Evolutionary conservation across 129 eudicot species (phyloP), one percentile per base, ranked within the genome.

Genomic region (Heracleum sosnowskyi): DNA sequence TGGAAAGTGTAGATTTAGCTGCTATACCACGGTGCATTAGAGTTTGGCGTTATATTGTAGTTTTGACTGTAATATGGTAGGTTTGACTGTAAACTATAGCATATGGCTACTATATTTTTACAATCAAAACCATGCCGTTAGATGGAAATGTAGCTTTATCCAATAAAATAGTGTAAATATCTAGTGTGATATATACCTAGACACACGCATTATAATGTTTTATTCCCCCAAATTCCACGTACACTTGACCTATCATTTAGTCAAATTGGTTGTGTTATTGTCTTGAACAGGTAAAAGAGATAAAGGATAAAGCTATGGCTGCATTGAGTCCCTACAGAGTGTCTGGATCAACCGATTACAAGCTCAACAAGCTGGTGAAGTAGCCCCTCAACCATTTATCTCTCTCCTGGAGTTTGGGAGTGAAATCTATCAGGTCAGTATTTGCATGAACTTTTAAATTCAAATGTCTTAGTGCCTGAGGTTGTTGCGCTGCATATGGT

Each of bases 401-500:
- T 95, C 97, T 66, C 87, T 95, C 53, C 82, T 95, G 78, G 98
- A 90, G 91, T 95, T 95, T 87, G 90, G 91, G 81, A 88, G 98
- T 84, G 97, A 91, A 84, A 87, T 95, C 68, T 91, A 95, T 86
- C 92, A 95, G 98, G 98, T 90, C 45, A 35, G 88, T 75, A 20
- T 49, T 45, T 73, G 34, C 11, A 1, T 9, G 6, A 60, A n/a
- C 26, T 2, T 24, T 7, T 8, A 10, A 11, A 26, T 60, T 60
- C 11, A 9, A 60, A 60, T 60, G 16, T 60, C 33, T 11, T n/a
- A 0, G 33, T n/a, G 33, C 4, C 68, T 11, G 6, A 10, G 33
- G 29, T 60, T 60, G 68, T 60, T 60, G 68, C 34, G 2, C 31
- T n/a, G n/a, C n/a, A 26, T 49, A 18, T 26, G 33, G 29, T 31